phyloP scores from a whole-genome alignment of 2,329 filamentous ascomycete genomes.

The Furcasterigmium furcatum region DNA sequence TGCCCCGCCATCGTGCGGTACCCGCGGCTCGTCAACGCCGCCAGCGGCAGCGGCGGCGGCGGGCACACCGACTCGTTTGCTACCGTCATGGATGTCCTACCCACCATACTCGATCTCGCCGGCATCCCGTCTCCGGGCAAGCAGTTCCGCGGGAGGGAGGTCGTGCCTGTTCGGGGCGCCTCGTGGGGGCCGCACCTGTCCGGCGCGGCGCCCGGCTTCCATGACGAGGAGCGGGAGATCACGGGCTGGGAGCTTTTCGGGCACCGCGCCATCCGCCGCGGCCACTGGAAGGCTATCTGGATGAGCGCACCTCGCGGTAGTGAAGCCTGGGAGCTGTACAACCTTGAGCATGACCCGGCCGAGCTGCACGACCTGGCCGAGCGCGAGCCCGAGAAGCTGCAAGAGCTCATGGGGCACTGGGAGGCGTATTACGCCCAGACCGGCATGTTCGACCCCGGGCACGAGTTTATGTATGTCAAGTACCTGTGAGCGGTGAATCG shows the following conservation, averaged over 20 bases:
- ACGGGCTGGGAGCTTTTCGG: slow-evolving; percentile 54
- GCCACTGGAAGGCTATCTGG: slow-evolving; percentile 55
- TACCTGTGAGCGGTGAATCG: too few relatives aligned
- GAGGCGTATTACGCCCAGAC: slow-evolving; percentile 43
- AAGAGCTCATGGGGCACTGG: slow-evolving; percentile 49
- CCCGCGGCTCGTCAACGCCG: slow-evolving; percentile 8
- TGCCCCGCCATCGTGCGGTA: slow-evolving; percentile 41
- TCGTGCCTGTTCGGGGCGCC: slow-evolving; percentile 48
- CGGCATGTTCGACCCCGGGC: not conserved
- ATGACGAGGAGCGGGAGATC: slow-evolving; percentile 45
- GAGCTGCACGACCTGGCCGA: slow-evolving; percentile 43
- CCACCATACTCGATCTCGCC: slow-evolving; percentile 42
- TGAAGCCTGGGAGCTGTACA: slow-evolving; percentile 56
- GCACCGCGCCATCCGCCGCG: slow-evolving; percentile 47
- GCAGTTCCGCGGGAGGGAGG: slow-evolving; percentile 37
- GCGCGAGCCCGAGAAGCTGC: slow-evolving; percentile 35
- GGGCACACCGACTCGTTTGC: slow-evolving; percentile 42
- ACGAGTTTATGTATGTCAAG: not conserved
- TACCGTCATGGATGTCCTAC: slow-evolving; percentile 47
- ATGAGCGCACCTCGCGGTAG: slow-evolving; percentile 46
- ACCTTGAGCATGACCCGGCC: slow-evolving; percentile 46
- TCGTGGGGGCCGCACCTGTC: slow-evolving; percentile 38
- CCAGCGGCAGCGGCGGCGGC: too few relatives aligned
- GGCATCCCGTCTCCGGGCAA: slow-evolving; percentile 32
- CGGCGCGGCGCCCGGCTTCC: slow-evolving; percentile 30